Percentiles rank a stretch among this genome's conserved stretches.
phyloP scores from a whole-genome alignment of 1,284 basidiomycete genomes.

The Puccinia coronata region DNA sequence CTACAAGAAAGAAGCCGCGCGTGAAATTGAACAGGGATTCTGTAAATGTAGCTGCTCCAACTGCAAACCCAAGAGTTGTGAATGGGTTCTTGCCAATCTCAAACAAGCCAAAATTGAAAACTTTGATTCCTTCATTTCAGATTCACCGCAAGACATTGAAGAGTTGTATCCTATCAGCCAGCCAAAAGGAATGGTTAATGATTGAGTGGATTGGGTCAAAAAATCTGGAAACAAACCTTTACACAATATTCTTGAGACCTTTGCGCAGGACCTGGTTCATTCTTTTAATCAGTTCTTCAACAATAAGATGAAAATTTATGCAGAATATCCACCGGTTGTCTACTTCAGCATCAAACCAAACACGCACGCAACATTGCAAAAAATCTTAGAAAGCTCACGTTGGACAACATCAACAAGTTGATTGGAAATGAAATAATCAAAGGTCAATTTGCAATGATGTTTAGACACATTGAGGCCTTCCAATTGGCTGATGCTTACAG shows the following conservation, averaged over 20 bases:
- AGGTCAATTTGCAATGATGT: not conserved
- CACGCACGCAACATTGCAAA: not conserved
- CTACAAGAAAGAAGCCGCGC: constrained; percentile 4
- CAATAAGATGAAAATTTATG: not conserved
- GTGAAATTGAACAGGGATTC: constrained; percentile 3
- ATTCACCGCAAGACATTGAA: not conserved
- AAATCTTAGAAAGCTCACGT: not conserved
- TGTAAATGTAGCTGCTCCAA: not conserved
- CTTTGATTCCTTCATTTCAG: not conserved
- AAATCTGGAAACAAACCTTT: not conserved
- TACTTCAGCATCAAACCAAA: not conserved
- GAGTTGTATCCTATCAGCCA: not conserved
- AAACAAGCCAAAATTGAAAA: not conserved
- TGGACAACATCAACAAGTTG: not conserved
- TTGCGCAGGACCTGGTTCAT: not conserved
- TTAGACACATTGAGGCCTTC: not conserved
- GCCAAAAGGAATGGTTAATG: not conserved
- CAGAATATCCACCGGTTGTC: not conserved
- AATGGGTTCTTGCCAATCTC: not conserved
- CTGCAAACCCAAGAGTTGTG: not conserved
- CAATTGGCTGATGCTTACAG: not conserved
- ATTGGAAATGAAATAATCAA: not conserved
- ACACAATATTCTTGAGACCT: not conserved
- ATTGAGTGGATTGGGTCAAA: not conserved
- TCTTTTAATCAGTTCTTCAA: not conserved